Conservation (phyloP, 2,329 filamentous ascomycete genomes). For the Epichloe hybrida region DNA sequence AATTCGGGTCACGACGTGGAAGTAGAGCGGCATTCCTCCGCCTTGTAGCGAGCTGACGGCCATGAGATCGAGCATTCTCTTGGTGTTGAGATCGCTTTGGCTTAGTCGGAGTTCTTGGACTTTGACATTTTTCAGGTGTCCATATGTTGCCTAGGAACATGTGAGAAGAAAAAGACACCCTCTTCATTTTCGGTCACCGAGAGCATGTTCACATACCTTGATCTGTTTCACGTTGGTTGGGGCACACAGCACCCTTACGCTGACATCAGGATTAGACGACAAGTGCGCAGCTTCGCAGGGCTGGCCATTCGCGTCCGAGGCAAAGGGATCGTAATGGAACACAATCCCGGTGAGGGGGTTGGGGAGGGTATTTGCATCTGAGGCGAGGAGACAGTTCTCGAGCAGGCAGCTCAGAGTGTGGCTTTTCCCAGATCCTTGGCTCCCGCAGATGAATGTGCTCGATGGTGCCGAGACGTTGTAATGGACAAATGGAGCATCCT, state of each 20-base stretch:
- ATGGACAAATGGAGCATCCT: slow-evolving; percentile 21
- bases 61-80: slow-evolving; percentile 47
- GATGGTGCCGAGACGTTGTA: slow-evolving; percentile 37
- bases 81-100: slow-evolving; percentile 39
- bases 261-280: slow-evolving; percentile 26
- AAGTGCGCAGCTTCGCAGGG: slow-evolving; percentile 49
- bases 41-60: slow-evolving; percentile 27
- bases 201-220: slow-evolving; percentile 9
- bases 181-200: background rate
- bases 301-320: slow-evolving; percentile 30
- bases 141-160: background rate
- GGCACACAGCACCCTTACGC: slow-evolving; percentile 40
- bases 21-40: slow-evolving; percentile 39
- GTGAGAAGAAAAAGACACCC: background rate
- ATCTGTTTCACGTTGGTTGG: slow-evolving; percentile 35
- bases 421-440: slow-evolving; percentile 51
- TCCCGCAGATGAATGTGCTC: slow-evolving; percentile 50
- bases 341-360: slow-evolving; percentile 45
- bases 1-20: slow-evolving; percentile 40
- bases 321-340: slow-evolving; percentile 50
- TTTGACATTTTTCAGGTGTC: slow-evolving; percentile 25
- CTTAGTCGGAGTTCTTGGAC: slow-evolving; percentile 39
- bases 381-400: slow-evolving; percentile 42
- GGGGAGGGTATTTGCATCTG: slow-evolving; percentile 29
- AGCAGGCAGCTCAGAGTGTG: slow-evolving; percentile 43